A percentile compares a stretch with the other conserved stretches of the same genome.
phyloP scores from a whole-genome alignment of 2,329 filamentous ascomycete species.

The Gliomastix tumulicola region DNA sequence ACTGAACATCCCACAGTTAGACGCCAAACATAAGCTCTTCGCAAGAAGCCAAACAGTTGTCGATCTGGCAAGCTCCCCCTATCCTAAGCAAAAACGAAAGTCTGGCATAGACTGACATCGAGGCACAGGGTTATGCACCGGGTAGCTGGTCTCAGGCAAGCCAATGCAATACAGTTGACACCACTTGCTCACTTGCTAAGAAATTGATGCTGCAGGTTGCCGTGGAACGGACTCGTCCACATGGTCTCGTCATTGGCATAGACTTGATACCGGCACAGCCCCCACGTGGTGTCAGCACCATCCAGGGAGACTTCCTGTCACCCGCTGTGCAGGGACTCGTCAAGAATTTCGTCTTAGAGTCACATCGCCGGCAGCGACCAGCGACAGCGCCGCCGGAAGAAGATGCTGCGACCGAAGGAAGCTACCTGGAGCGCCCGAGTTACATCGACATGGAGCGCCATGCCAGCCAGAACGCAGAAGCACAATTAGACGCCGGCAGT shows the following conservation, averaged over 20 bases:
- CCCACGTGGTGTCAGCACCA: slow-evolving; percentile 83
- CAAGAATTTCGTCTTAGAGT: slow-evolving; percentile 64
- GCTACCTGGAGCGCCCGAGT: slow-evolving; percentile 40
- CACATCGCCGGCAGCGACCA: slow-evolving; percentile 24
- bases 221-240: slow-evolving; percentile 65
- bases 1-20: slow-evolving; percentile 49
- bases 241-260: slow-evolving; percentile 79
- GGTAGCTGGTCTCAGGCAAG: slow-evolving; percentile 64
- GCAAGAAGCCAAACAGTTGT: slow-evolving; percentile 76
- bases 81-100: too few relatives aligned
- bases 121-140: slow-evolving; percentile 65
- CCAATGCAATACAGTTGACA: too few relatives aligned
- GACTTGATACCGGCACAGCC: slow-evolving; percentile 91
- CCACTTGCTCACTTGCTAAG: too few relatives aligned
- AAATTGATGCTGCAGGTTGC: too few relatives aligned
- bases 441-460: slow-evolving; percentile 61
- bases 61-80: slow-evolving; percentile 68
- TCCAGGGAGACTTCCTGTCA: slow-evolving; percentile 90
- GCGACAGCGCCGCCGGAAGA: slow-evolving; percentile 3
- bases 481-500: slow-evolving; percentile 12
- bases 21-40: slow-evolving; percentile 76
- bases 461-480: slow-evolving; percentile 10
- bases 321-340: slow-evolving; percentile 68
- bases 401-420: slow-evolving; percentile 10
- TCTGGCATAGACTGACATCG: too few relatives aligned